Base-by-base conservation (phyloP, 208 protist genomes). In the Wallacemonas sp. region DNA sequence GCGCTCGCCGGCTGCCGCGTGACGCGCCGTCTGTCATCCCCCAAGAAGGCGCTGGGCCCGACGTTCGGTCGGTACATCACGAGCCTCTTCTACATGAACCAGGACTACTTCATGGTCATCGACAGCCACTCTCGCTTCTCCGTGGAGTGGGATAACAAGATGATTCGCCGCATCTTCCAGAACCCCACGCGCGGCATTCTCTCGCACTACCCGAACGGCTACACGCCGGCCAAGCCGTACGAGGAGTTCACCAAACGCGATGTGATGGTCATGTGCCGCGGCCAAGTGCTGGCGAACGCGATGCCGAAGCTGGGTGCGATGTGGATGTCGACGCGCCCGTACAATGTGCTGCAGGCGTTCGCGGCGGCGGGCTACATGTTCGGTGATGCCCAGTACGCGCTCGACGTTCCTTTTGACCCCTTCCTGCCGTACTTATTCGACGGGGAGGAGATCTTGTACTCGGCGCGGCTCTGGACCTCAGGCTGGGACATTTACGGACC, bases 391-490 rank as follows among this genome's bases (percentile, higher is more conserved):
- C 75, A 81, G 74, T 90, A 84, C 71, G 65, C 89, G 16, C 69
- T 84, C 26, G 86, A 94, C 38, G 86, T 87, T 10, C 96, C 94
- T 1, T 98, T 97, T 74, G 96, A 98, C 72, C 94, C 96, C 10
- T 87, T 95, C 67, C 79, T 98, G 45, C 82, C 82, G 10, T 95
- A 95, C 72, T 54, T 98, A 11, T 98, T 98, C 74, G 94, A 97
- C 57, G 96, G 96, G 5, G 96, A 98, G 70, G 93, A 97, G 68
- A 91, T 89, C 25, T 57, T 92, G 41, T 95, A 95, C 79, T 83
- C 88, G 1, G 82, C 71, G 41, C 86, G 94, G 7, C 38, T 97
- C 42, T 98, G 83, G 82, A 98, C 94, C 16, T 59, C 54, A 49
- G 94, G 94, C 3, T 98, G 81, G 72, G 86, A 97, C 68, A 84